Base-by-base conservation (phyloP, 345 rosid genomes). In the Arabis hirsuta region DNA sequence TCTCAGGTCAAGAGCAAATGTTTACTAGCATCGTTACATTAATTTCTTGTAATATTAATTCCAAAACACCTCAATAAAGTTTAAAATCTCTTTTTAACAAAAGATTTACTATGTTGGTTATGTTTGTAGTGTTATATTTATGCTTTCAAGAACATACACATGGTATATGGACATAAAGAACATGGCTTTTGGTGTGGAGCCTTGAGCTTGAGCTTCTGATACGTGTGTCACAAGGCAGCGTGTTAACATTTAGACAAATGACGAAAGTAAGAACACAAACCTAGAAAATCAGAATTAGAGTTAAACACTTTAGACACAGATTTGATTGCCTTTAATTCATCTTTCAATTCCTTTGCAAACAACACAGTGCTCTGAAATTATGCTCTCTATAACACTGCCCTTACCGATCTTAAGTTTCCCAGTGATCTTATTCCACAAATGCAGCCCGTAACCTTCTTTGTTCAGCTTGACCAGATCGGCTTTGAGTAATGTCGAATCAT, bases 361-460 rank as follows among this genome's bases (percentile, higher is more conserved):
- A 59, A 90, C 54, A 74, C 96, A 87, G 29, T 82, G 79, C 1
- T 77, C 78, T 5, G 88, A 78, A 12, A 83, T 83, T 34, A 86
- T 71, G 26, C 80, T 82, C 3, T 73, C 84, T 71, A 93, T 72
- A 5, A 86, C 81, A 58, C 97, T 90, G 14, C 96, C 90, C 36
- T 84, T 86, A 74, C 80, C 87, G 2, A 93, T 82, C 56, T 57
- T 50, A 14, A 85, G 53, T 31, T 76, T 82, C n/a, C 69, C 69
- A 60, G 86, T 90, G 58, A 82, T 86, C 84, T 79, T 90, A 69
- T 90, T 93, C 96, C 98, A 89, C 2, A 93, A 64, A 52, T 93
- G 98, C 19, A 90, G 62, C 14, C 90, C 97, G 7, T 79, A 90
- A 26, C 85, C 82, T 42, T 73, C 42, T 11, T 31, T 65, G 0